Base-by-base conservation (phyloP, 768 basidiomycete genomes). In the Termitomyces eurrhizus region DNA sequence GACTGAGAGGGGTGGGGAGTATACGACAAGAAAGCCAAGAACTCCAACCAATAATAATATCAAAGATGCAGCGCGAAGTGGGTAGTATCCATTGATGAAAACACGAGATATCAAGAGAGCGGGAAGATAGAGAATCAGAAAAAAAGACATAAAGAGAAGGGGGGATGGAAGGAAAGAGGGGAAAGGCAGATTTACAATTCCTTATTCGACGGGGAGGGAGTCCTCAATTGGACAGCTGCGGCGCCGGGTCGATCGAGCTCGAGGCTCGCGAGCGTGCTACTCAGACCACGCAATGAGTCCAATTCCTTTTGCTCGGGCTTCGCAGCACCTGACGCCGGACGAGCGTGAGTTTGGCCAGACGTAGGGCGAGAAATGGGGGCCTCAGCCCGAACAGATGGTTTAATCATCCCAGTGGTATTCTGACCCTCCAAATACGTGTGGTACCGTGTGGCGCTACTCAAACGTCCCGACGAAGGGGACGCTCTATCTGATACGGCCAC, bases 251-350 rank as follows among this genome's bases (percentile, higher is more conserved):
- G 70, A 66, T 86, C 87, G 59, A 92, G 74, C 64, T 90, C 81
- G 16, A 92, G 81, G 69, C 86, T 90, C 37, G 90, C 88, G 42
- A 93, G 78, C 33, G 87, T 90, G 24, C 88, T 87, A 66, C 89
- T 92, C 56, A 93, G 72, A 71, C 91, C 89, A 42, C 83, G 83
- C 64, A 92, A 80, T 35, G 70, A 54, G 60, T 87, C 86, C 18
- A 79, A 76, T 52, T 83, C 83, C 60, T 74, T 68, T 36, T 59
- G 62, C n/a, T 70, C 67, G 12, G 60, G 54, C 64, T 53, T 66
- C 69, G 51, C 64, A 64, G 62, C 41, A 50, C 29, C 59, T 53
- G 50, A 44, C 52, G 64, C 7, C 53, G 50, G 24, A 62, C 69
- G 66, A 55, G 71, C 70, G 58, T 80, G 66, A 21, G 72, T 70